phyloP scores from a whole-genome alignment of 1,284 basidiomycete genomes.

The Sporisorium iseilematis-ciliati region DNA sequence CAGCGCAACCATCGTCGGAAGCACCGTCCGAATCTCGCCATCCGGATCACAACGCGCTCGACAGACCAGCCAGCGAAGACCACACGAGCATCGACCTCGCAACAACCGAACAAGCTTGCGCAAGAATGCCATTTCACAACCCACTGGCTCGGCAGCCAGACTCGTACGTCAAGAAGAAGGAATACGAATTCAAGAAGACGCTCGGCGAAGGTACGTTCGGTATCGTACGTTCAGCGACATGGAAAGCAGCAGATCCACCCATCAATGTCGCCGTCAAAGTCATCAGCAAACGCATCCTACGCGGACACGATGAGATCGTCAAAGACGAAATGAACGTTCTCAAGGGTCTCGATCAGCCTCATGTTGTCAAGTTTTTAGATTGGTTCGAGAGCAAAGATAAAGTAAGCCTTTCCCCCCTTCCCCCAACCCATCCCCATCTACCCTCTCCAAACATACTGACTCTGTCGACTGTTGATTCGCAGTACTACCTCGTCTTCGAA shows the following conservation, averaged over 20 bases:
- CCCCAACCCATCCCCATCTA: neutral
- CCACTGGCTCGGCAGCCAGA: slow-evolving; percentile 57
- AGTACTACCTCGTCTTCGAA: slow-evolving; percentile 71
- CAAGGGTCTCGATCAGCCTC: slow-evolving; percentile 66
- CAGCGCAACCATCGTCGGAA: no score
- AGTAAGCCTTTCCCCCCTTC: slow-evolving; percentile 6
- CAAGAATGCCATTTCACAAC: slow-evolving; percentile 55
- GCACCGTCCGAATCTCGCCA: no score
- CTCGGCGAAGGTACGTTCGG: slow-evolving; percentile 68
- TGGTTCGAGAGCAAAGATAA: slow-evolving; percentile 68
- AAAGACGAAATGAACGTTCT: slow-evolving; percentile 68
- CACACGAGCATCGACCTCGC: no score
- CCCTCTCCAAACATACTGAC: no score
- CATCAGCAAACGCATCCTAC: slow-evolving; percentile 65
- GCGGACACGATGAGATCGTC: slow-evolving; percentile 65
- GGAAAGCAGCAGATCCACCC: slow-evolving; percentile 59
- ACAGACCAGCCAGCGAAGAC: no score
- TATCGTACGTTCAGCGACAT: slow-evolving; percentile 60
- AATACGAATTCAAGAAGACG: slow-evolving; percentile 68
- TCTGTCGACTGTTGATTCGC: no score
- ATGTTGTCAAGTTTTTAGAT: slow-evolving; percentile 74
- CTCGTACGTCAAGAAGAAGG: slow-evolving; percentile 66
- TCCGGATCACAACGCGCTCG: no score
- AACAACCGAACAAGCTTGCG: neutral
- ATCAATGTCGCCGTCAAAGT: slow-evolving; percentile 68